Conservation (phyloP, 75 land plant species). For the Isoetes taiwanensis region DNA sequence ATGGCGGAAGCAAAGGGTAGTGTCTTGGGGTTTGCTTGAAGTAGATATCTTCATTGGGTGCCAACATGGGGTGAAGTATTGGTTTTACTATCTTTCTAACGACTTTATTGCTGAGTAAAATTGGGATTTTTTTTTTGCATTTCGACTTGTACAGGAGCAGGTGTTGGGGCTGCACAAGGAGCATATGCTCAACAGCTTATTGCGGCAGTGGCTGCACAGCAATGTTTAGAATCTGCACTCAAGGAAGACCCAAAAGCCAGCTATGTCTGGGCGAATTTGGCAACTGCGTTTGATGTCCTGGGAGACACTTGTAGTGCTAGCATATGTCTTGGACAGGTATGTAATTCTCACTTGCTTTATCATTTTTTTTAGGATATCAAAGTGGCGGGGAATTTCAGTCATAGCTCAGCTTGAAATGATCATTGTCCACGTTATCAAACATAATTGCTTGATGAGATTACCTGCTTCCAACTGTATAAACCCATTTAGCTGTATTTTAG, state of each 20-base stretch:
- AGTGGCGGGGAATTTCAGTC: not conserved
- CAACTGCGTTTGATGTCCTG: constrained; percentile 40
- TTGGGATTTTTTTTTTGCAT: too few species aligned
- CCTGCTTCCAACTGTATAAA: too few species aligned
- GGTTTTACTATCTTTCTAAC: too few species aligned
- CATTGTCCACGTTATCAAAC: not conserved
- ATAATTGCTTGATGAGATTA: constrained; percentile 1
- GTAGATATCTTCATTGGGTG: too few species aligned
- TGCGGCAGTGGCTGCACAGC: constrained; percentile 58
- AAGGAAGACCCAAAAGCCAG: constrained; percentile 55
- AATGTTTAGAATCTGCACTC: constrained; percentile 37
- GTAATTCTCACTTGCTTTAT: not conserved
- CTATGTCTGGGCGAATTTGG: constrained; percentile 63
- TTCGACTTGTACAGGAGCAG: constrained; percentile 48
- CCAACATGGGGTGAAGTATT: too few species aligned
- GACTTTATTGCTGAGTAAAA: too few species aligned
- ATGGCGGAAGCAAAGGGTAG: too few species aligned
- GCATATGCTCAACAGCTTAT: constrained; percentile 28
- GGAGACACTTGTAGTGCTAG: constrained; percentile 43
- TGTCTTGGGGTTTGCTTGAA: too few species aligned
- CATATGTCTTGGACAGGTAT: constrained; percentile 67
- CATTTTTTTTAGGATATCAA: not conserved
- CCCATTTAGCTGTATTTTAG: not conserved
- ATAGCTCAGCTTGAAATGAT: not conserved
- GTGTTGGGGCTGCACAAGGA: constrained; percentile 41